Base-by-base conservation (phyloP, 805 yeast species). In the Wickerhamiella azyma region DNA sequence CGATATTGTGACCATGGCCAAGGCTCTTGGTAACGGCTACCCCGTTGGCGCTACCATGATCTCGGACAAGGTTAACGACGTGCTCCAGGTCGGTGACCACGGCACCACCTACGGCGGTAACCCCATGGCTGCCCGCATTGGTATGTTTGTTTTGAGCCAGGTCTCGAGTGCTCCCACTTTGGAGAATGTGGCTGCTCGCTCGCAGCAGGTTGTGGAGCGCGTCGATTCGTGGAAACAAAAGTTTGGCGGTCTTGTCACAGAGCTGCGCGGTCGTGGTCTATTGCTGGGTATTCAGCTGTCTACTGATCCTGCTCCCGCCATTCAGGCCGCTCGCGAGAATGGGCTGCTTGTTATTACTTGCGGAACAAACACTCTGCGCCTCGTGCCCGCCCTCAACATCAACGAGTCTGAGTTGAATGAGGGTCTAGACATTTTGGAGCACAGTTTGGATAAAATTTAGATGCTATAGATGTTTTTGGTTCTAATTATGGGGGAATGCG, bases 61-160 rank as follows among this genome's bases (percentile, higher is more conserved):
- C 48, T 76, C 84, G 46, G 92, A 85, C 53, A 71, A 75, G 42
- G 81, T 92, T 21, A 94, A 86, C 59, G 62, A 68, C 9, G 75
- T 69, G 1, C 67, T 92, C 54, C 70, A 76, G 48, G 89, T 85
- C 18, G 98, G 98, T 48, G 98, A 92, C 60, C 98, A 89, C 61
- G 98, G 98, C 47, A 89, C 97, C 2, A 89, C 98, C 0, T 89
- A 81, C 60, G 97, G 98, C 52, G 98, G 98, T 47, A 92, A 92
- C 63, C 97, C 97, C 46, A 68, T 92, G 52, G 97, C 86, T 5
- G 72, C 89, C 30, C 76, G 88, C 51, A 75, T 92, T 42, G 95
- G 86, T 5, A 67, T 71, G 37, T 79, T 81, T 58, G 94, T 92
- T 11, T 65, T 92, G 19, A 77, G 72, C 45, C 72, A 76, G 55